phyloP scores from a whole-genome alignment of 169 alveolate species.

The Cryptosporidium parvum region DNA sequence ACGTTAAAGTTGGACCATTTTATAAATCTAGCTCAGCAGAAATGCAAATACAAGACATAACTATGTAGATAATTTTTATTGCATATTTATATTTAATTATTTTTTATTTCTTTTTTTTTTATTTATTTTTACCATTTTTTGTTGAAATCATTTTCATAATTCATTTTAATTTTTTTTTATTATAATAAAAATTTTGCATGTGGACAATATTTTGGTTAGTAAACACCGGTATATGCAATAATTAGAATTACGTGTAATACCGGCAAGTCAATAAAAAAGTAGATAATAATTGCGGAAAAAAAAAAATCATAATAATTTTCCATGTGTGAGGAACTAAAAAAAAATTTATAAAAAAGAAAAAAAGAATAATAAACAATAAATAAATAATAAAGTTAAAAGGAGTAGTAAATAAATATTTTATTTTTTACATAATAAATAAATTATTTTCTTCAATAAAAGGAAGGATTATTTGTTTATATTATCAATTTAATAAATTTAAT shows the following conservation, averaged over 20 bases:
- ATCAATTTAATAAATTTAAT: no score
- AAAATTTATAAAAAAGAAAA: no score
- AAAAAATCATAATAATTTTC: background rate
- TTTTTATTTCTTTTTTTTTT: background rate
- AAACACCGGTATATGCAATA: slow-evolving; percentile 8
- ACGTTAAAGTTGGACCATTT: slow-evolving; percentile 47
- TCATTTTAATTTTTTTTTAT: background rate
- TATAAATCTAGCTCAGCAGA: slow-evolving; percentile 36
- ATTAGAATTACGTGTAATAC: slow-evolving; percentile 1
- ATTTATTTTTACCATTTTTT: background rate
- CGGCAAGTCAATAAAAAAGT: slow-evolving; percentile 15
- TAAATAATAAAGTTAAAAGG: no score
- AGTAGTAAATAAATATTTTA: no score
- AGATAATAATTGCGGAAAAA: background rate
- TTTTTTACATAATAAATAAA: no score
- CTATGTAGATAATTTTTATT: background rate
- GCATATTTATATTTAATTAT: background rate
- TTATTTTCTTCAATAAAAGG: no score
- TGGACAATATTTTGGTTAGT: slow-evolving; percentile 10
- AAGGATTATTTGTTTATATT: no score
- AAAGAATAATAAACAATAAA: no score
- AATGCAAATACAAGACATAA: slow-evolving; percentile 42
- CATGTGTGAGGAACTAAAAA: background rate
- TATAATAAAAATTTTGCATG: background rate
- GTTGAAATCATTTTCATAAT: background rate